Evolutionary conservation across 108 stramenopile genomes (phyloP).

Genomic region (Parietichytrium sp.): DNA sequence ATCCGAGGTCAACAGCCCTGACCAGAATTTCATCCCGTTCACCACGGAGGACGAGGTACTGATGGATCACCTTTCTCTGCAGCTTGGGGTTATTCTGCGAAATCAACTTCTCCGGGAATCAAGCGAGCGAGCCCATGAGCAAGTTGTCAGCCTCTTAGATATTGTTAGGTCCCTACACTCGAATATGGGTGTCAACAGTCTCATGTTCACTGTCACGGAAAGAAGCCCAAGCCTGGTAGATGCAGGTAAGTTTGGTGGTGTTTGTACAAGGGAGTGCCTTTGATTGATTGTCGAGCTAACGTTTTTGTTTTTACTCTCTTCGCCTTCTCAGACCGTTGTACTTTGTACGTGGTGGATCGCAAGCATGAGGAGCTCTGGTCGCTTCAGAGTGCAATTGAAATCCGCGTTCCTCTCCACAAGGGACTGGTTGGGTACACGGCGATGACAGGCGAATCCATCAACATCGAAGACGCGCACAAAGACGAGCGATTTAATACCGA

Average conservation of each 20-base stretch:
- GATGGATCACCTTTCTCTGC: slow-evolving; percentile 41
- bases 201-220: slow-evolving; percentile 54
- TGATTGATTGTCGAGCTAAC: no score
- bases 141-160: slow-evolving; percentile 40
- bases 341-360: slow-evolving; percentile 49
- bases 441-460: slow-evolving; percentile 43
- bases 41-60: slow-evolving; percentile 40
- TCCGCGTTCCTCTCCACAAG: slow-evolving; percentile 43
- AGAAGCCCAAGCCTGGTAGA: slow-evolving; percentile 48
- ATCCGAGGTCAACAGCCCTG: neutral
- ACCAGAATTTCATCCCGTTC: neutral
- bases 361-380: slow-evolving; percentile 48
- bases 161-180: slow-evolving; percentile 53
- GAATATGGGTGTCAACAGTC: slow-evolving; percentile 51
- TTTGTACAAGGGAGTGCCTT: no score
- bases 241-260: no score
- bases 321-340: slow-evolving; percentile 54
- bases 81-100: slow-evolving; percentile 42
- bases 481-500: slow-evolving; percentile 48
- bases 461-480: slow-evolving; percentile 52
- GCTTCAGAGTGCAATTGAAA: slow-evolving; percentile 46
- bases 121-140: neutral
- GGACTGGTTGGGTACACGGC: slow-evolving; percentile 49
- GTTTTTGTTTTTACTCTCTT: no score
- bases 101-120: slow-evolving; percentile 32